These are phyloP conservation scores for Lolium perenne DNA, from an alignment of 176 grass and related monocot genomes.

Conservation along the genomic window DNA sequence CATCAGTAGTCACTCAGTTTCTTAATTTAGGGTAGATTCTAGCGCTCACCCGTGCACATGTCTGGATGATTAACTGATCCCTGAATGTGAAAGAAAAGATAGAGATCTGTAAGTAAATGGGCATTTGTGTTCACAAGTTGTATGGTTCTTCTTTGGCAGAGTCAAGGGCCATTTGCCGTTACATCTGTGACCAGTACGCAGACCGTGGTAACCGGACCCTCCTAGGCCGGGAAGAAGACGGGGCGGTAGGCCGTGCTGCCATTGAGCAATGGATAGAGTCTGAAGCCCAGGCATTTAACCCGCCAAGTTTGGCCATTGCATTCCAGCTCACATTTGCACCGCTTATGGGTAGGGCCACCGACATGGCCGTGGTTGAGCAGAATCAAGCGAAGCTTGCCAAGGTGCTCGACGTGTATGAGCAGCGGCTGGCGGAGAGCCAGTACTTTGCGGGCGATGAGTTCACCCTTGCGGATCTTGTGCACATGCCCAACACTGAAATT, in stretches of 20 bases:
- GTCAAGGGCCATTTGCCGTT: slow-evolving; percentile 90
- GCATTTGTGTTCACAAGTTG: slow-evolving; percentile 22
- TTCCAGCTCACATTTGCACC: slow-evolving; percentile 85
- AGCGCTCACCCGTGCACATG: neutral
- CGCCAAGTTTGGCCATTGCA: slow-evolving; percentile 65
- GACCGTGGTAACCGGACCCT: slow-evolving; percentile 62
- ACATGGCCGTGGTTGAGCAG: slow-evolving; percentile 62
- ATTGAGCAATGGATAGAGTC: slow-evolving; percentile 91
- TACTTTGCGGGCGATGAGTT: slow-evolving; percentile 82
- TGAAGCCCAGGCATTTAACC: slow-evolving; percentile 83
- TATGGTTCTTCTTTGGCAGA: slow-evolving; percentile 56
- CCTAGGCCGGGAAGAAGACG: slow-evolving; percentile 68
- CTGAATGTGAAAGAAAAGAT: neutral
- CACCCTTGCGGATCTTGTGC: slow-evolving; percentile 79
- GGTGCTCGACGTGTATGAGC: slow-evolving; percentile 87
- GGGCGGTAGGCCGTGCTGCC: slow-evolving; percentile 54
- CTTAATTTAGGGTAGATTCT: slow-evolving; percentile 4
- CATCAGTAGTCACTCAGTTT: neutral
- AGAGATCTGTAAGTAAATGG: neutral
- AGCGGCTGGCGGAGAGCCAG: slow-evolving; percentile 63
- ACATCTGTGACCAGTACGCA: slow-evolving; percentile 75
- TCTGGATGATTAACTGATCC: neutral
- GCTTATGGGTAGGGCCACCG: slow-evolving; percentile 60
- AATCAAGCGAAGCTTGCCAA: slow-evolving; percentile 78
- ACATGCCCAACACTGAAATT: slow-evolving; percentile 78